A percentile compares a stretch with the other conserved stretches of the same genome.
phyloP scores from a whole-genome alignment of 208 protist genomes.

The Trypanosoma grayi region DNA sequence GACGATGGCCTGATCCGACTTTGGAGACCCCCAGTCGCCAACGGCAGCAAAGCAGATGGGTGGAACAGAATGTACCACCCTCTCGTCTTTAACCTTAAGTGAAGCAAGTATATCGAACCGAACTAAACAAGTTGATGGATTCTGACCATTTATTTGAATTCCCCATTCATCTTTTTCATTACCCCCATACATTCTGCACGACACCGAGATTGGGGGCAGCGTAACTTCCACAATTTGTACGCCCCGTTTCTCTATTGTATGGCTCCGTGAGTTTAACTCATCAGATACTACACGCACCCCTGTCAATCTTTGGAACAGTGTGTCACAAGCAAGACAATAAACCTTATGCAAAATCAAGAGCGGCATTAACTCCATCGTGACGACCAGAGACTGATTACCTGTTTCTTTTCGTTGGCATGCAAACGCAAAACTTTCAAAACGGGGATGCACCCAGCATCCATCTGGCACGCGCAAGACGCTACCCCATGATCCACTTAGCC shows the following conservation, averaged over 20 bases:
- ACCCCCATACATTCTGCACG: not conserved
- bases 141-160: constrained; percentile 7
- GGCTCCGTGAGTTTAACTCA: not conserved
- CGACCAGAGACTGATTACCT: not conserved
- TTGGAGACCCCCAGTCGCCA: constrained; percentile 17
- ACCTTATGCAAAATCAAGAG: not conserved
- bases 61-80: not conserved
- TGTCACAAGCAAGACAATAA: not conserved
- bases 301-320: not conserved
- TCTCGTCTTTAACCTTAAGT: not conserved
- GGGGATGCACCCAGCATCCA: constrained; percentile 7
- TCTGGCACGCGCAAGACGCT: not conserved
- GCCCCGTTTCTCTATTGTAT: no score
- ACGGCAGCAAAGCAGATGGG: constrained; percentile 23
- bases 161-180: constrained; percentile 6
- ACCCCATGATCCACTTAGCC: constrained; percentile 21
- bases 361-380: constrained; percentile 10
- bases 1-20: not conserved
- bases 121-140: not conserved
- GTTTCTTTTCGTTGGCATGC: not conserved
- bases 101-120: constrained; percentile 18
- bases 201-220: not conserved
- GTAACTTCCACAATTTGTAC: constrained; percentile 8
- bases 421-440: constrained; percentile 18
- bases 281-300: no score